Conservation (phyloP, 768 basidiomycete species). For the Suillus tomentosus region DNA sequence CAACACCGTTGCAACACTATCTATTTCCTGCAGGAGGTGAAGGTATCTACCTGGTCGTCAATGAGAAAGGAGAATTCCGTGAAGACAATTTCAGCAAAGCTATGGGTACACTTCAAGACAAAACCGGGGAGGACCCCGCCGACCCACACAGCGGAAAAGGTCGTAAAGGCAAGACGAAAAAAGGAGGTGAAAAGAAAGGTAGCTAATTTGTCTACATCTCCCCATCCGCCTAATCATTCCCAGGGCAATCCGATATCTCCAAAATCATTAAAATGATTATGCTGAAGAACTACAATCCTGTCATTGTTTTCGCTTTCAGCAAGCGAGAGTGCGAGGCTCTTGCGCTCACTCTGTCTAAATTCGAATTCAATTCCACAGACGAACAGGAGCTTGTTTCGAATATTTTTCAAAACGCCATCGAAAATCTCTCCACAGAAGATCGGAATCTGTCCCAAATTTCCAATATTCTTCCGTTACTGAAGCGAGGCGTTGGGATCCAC, state of each 20-base stretch:
- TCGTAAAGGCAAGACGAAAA: slow-evolving; percentile 88
- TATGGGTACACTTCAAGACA: slow-evolving; percentile 90
- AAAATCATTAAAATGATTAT: slow-evolving; percentile 99
- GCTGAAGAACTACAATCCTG: slow-evolving; percentile 95
- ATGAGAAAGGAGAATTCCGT: slow-evolving; percentile 95
- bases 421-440: slow-evolving; percentile 84
- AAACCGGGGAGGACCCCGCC: slow-evolving; percentile 87
- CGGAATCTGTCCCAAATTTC: slow-evolving; percentile 90
- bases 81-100: slow-evolving; percentile 98
- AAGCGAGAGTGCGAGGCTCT: slow-evolving; percentile 97
- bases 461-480: slow-evolving; percentile 88
- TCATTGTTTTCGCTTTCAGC: slow-evolving; percentile 98
- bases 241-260: slow-evolving; percentile 90
- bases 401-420: slow-evolving; percentile 95
- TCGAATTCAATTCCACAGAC: slow-evolving; percentile 91
- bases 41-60: slow-evolving; percentile 97
- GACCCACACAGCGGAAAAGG: slow-evolving; percentile 84
- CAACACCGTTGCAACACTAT: slow-evolving; percentile 97
- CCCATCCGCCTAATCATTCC: slow-evolving; percentile 9
- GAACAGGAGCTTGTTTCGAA: slow-evolving; percentile 85
- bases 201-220: neutral
- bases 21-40: slow-evolving; percentile 96
- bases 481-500: slow-evolving; percentile 96
- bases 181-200: slow-evolving; percentile 95
- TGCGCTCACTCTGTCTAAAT: slow-evolving; percentile 89